phyloP scores from a whole-genome alignment of 1,284 basidiomycete genomes.

The Retiboletus flavoniger region DNA sequence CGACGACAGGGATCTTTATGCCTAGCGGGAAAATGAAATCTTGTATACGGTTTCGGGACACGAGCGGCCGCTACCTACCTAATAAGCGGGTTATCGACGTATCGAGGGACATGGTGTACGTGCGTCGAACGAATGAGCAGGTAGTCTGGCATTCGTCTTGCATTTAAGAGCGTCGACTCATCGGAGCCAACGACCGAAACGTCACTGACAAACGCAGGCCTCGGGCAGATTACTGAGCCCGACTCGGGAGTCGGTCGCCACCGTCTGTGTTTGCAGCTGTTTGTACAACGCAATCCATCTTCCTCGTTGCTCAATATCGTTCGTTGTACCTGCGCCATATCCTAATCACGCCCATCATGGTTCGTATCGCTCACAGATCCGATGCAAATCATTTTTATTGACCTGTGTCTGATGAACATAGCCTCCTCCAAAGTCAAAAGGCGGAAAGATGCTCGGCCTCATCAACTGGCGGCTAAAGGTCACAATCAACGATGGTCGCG shows the following conservation, averaged over 20 bases:
- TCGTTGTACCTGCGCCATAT: constrained; percentile 22
- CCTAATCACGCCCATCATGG: constrained; percentile 56
- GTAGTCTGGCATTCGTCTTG: no score
- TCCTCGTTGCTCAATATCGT: constrained; percentile 17
- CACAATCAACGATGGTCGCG: constrained; percentile 96
- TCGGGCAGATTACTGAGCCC: background rate
- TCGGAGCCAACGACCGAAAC: constrained; percentile 6
- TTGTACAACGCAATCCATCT: constrained; percentile 23
- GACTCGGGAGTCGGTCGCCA: constrained; percentile 8
- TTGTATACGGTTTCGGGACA: background rate
- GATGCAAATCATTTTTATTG: background rate
- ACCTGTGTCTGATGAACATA: constrained; percentile 30
- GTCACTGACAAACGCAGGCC: background rate
- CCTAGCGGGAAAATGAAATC: constrained; percentile 34
- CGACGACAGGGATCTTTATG: constrained; percentile 56
- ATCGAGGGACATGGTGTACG: constrained; percentile 26
- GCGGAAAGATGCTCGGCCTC: constrained; percentile 96
- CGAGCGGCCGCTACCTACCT: constrained; percentile 20
- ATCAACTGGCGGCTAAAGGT: constrained; percentile 98
- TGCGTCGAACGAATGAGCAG: background rate
- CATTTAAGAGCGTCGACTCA: background rate
- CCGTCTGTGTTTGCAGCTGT: constrained; percentile 27
- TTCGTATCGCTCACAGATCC: constrained; percentile 35
- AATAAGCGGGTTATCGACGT: constrained; percentile 40
- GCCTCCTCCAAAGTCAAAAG: constrained; percentile 94